Base-by-base conservation (phyloP, 2,329 filamentous ascomycete species). In the Scleromitrula shiraiana region DNA sequence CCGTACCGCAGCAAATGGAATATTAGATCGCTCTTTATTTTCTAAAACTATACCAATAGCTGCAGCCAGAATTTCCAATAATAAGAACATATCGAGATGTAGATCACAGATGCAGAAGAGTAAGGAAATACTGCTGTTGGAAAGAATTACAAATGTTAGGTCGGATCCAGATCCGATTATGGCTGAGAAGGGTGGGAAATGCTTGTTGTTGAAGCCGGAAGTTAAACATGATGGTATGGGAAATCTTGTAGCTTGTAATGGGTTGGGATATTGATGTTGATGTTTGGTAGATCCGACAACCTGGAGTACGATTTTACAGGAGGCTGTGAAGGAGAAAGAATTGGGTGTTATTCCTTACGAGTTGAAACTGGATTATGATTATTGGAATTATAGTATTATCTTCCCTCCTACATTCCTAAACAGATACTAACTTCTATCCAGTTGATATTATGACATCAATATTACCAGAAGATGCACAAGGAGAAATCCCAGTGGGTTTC, bases 11-110 rank as follows among this genome's bases (percentile, higher is more conserved):
- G 82, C 83, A 51, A 86, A 88, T 71, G 82, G 82, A 62, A 77
- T 78, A 41, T 79, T 98, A 54, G 90, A 98, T 69, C 82, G 87
- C 56, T 76, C 83, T 14, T 82, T 94, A 54, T 97, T 97, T 70
- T 74, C 78, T 44, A 88, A 83, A 65, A 85, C 75, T 1, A 70
- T 95, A 47, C 81, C 83, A 20, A 72, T 91, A 20, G 78, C 88
- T 7, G 90, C 89, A 2, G 91, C 89, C 6, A 78, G 84, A 30
- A 73, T 97, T 37, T 77, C 79, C 55, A 85, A 93, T 62, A 77
- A 77, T 52, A 84, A 80, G 57, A 78, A 88, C 59, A 88, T 97
- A 48, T 76, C 83, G 20, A 76, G 73, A 54, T 82, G 86, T 64
- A 78, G 86, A 53, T 80, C 79, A 58, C 72, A 77, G 36, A 70